Evolutionary conservation across 2,329 filamentous ascomycete species (phyloP).

Genomic region (Colletotrichum sp.): DNA sequence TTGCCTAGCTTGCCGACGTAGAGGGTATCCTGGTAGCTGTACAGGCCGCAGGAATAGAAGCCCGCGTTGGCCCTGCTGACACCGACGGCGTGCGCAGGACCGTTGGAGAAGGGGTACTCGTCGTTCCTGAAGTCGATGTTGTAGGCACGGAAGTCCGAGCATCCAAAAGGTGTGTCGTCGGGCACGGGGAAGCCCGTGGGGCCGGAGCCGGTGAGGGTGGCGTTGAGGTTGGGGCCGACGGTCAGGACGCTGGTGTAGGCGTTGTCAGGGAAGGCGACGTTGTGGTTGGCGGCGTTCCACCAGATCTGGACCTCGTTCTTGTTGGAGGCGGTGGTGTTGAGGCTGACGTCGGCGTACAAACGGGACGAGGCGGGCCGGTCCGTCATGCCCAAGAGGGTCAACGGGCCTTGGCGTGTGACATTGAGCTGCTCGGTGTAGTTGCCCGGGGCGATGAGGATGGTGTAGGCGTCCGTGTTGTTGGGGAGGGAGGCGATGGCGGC

Average conservation of each 20-base stretch:
- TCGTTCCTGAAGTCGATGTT: slow-evolving; percentile 71
- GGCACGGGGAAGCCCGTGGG: slow-evolving; percentile 67
- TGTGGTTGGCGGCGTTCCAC: slow-evolving; percentile 61
- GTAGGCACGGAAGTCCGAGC: slow-evolving; percentile 67
- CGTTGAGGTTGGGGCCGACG: slow-evolving; percentile 67
- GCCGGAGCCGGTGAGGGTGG: slow-evolving; percentile 65
- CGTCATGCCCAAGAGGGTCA: slow-evolving; percentile 67
- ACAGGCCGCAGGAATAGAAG: slow-evolving; percentile 71
- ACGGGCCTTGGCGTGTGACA: slow-evolving; percentile 63
- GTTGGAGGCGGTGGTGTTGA: slow-evolving; percentile 37
- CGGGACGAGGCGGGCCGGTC: slow-evolving; percentile 35
- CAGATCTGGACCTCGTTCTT: slow-evolving; percentile 59
- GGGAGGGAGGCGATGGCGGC: slow-evolving; percentile 44
- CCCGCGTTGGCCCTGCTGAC: slow-evolving; percentile 68
- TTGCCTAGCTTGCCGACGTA: slow-evolving; percentile 47
- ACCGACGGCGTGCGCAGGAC: slow-evolving; percentile 64
- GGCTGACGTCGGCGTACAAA: slow-evolving; percentile 44
- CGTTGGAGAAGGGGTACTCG: slow-evolving; percentile 52
- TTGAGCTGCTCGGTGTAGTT: slow-evolving; percentile 70
- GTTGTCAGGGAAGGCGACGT: slow-evolving; percentile 57
- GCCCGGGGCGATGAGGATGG: slow-evolving; percentile 65
- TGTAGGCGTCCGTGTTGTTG: slow-evolving; percentile 47
- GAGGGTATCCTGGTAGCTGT: slow-evolving; percentile 72
- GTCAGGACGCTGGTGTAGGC: slow-evolving; percentile 67
- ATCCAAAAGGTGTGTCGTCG: slow-evolving; percentile 66